These are phyloP conservation scores for Microthlaspi erraticum DNA, from an alignment of 345 rosid genomes.

Conservation along the genomic window DNA sequence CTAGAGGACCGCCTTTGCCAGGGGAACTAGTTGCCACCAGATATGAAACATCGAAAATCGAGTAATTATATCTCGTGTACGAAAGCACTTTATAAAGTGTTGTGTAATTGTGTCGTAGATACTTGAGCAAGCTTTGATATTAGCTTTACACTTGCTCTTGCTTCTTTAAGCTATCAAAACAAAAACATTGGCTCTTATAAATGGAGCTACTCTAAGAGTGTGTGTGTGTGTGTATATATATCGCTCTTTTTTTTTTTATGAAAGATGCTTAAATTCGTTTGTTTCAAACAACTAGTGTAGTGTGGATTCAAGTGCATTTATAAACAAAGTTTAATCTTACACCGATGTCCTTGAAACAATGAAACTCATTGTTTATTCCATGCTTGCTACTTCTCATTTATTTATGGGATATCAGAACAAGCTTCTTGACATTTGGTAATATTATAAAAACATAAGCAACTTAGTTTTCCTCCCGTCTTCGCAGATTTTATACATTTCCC, in stretches of 20 bases:
- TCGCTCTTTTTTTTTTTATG: not conserved
- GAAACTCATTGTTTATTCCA: no score
- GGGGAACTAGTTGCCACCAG: constrained; percentile 8
- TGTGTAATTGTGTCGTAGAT: not conserved
- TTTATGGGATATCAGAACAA: no score
- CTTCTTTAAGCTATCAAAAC: not conserved
- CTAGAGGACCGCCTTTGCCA: constrained; percentile 82
- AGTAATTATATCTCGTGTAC: constrained; percentile 1
- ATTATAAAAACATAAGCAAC: no score
- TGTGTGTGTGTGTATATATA: not conserved
- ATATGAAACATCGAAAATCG: not conserved
- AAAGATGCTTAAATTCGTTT: not conserved
- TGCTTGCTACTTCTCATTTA: no score
- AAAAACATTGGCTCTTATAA: not conserved
- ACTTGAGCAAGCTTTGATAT: not conserved
- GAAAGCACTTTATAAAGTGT: not conserved
- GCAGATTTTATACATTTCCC: no score
- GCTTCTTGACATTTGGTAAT: no score
- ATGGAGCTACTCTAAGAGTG: not conserved
- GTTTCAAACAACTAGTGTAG: not conserved
- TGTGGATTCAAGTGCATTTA: no score
- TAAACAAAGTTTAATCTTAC: no score
- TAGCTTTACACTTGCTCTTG: constrained; percentile 8
- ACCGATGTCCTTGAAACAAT: no score
- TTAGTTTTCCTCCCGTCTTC: no score